phyloP scores from a whole-genome alignment of 176 grass and related monocot genomes.

The Raddia guianensis region DNA sequence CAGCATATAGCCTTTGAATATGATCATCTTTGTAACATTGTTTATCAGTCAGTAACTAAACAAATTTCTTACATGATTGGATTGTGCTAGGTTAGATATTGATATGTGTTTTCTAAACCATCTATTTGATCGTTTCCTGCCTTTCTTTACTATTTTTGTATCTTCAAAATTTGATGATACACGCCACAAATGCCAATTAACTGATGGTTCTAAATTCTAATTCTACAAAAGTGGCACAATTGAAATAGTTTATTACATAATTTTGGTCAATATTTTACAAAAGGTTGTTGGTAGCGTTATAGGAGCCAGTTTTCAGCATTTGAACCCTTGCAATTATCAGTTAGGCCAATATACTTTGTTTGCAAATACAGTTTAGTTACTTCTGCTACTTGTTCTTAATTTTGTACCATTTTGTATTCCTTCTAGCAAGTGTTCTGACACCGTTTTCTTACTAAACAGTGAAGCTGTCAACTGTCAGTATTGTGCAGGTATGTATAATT shows the following conservation, averaged over 20 bases:
- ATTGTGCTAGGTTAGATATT: conserved; percentile 12
- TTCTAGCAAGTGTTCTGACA: conserved; percentile 40
- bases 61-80: conserved; percentile 18
- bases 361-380: conserved; percentile 12
- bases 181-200: not conserved
- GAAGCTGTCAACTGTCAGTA: conserved; percentile 85
- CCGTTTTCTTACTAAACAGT: conserved; percentile 50
- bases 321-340: not conserved
- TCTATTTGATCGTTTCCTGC: not conserved
- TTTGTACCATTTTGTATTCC: conserved; percentile 31
- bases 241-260: not conserved
- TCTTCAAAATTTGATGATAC: not conserved
- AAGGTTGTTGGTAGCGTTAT: conserved; percentile 23
- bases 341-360: conserved; percentile 15
- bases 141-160: not conserved
- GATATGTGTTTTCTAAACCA: conserved; percentile 29
- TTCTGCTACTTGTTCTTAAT: conserved; percentile 25
- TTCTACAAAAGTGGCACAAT: conserved; percentile 19
- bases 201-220: conserved; percentile 18
- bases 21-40: conserved; percentile 1
- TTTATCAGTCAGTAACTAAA: conserved; percentile 8
- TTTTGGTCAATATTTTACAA: conserved; percentile 3
- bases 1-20: not conserved
- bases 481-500: conserved; percentile 77
- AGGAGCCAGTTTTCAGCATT: conserved; percentile 16